Conservation (phyloP, 2,329 filamentous ascomycete genomes). For the Juglanconis sp. region DNA sequence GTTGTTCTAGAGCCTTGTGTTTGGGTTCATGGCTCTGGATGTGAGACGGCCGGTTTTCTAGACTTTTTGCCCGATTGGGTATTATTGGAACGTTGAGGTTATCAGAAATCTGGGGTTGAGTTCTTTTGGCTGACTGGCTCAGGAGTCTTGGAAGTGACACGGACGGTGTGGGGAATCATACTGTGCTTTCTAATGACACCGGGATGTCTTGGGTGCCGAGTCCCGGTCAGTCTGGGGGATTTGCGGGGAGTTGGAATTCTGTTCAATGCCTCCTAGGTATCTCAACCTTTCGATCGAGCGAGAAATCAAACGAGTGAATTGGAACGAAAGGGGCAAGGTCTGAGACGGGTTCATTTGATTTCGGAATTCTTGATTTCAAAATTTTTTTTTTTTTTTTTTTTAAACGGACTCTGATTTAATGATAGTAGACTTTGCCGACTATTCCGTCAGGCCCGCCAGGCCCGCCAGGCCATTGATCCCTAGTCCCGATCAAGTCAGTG, state of each 20-base stretch:
- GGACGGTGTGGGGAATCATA: not conserved
- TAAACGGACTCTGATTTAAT: not conserved
- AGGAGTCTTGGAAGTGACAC: not conserved
- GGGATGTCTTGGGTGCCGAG: not conserved
- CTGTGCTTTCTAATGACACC: not conserved
- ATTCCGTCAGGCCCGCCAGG: no score
- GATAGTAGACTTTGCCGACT: no score
- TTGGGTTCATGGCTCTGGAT: not conserved
- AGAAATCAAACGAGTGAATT: not conserved
- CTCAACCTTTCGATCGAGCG: not conserved
- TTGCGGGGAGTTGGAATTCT: conserved; percentile 4
- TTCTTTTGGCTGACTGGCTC: not conserved
- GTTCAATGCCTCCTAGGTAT: not conserved
- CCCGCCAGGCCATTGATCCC: no score
- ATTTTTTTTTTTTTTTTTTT: no score
- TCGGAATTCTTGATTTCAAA: not conserved
- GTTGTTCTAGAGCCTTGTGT: not conserved
- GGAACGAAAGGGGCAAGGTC: no score
- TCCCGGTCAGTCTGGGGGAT: conserved; percentile 5
- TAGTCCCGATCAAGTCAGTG: no score
- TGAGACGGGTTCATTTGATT: conserved; percentile 3
- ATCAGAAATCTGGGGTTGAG: not conserved
- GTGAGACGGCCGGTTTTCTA: not conserved
- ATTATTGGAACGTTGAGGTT: not conserved
- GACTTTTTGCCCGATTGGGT: not conserved